Conservation (phyloP, 108 stramenopile genomes). For the Aurantiochytrium sp. region DNA sequence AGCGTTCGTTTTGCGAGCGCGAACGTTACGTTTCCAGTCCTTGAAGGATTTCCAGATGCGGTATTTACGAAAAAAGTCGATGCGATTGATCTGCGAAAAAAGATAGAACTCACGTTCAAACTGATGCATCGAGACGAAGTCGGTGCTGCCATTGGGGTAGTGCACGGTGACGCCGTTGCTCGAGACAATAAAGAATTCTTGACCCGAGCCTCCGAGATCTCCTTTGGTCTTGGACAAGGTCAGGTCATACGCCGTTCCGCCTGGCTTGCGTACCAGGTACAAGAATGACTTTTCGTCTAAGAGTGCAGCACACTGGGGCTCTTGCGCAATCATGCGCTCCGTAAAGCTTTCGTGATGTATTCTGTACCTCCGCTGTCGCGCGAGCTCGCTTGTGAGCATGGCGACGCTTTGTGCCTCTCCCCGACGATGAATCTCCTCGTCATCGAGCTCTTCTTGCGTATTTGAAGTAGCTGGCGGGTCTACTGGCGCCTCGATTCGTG, state of each 20-base stretch:
- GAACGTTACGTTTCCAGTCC: constrained; percentile 41
- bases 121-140: constrained; percentile 47
- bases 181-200: not conserved
- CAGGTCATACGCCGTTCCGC: constrained; percentile 5
- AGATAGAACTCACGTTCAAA: constrained; percentile 51
- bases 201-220: not conserved
- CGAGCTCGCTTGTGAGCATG: not conserved
- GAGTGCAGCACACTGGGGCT: not conserved
- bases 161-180: constrained; percentile 25
- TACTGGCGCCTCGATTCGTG: too few species aligned
- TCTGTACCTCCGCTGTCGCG: not conserved
- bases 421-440: too few species aligned
- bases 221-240: not conserved
- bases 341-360: not conserved
- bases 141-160: constrained; percentile 27
- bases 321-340: not conserved
- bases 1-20: constrained; percentile 27
- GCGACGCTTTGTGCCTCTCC: not conserved
- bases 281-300: not conserved
- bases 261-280: not conserved
- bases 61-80: constrained; percentile 45
- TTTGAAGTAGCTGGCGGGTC: too few species aligned
- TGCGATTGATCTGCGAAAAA: constrained; percentile 40
- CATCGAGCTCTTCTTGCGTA: too few species aligned
- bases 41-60: constrained; percentile 47